These are phyloP conservation scores for Hygrocybe coccinea DNA, from an alignment of 768 basidiomycete species.

Conservation along the genomic window DNA sequence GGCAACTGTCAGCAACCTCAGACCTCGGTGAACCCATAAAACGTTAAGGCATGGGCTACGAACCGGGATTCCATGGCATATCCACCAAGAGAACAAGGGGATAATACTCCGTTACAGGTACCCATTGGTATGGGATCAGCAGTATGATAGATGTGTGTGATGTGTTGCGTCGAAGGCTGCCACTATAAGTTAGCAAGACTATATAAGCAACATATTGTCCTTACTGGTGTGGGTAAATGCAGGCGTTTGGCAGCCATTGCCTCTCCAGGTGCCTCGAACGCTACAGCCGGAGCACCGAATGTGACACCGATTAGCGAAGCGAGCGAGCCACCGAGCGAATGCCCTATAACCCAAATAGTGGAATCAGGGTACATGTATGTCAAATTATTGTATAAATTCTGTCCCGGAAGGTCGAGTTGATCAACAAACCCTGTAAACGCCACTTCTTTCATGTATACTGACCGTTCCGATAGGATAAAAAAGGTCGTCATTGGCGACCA, in stretches of 20 bases:
- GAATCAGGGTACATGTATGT: constrained; percentile 88
- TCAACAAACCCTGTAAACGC: neutral
- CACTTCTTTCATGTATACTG: constrained; percentile 29
- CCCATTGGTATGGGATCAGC: constrained; percentile 95
- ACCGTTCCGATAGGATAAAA: constrained; percentile 92
- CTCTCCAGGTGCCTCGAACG: constrained; percentile 90
- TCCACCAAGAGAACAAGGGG: constrained; percentile 80
- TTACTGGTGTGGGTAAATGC: constrained; percentile 81
- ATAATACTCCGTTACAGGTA: constrained; percentile 75
- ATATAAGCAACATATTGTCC: constrained; percentile 14
- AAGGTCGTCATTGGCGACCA: constrained; percentile 66
- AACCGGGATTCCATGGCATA: constrained; percentile 81
- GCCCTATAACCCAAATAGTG: constrained; percentile 83
- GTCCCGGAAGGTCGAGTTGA: constrained; percentile 10
- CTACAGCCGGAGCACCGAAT: constrained; percentile 82
- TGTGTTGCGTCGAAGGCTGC: constrained; percentile 68
- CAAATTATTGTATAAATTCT: constrained; percentile 94
- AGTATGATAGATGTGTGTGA: constrained; percentile 90
- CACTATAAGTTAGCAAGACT: neutral
- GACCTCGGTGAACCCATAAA: neutral
- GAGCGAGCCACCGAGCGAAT: constrained; percentile 68
- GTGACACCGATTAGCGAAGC: constrained; percentile 81
- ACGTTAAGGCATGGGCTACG: neutral
- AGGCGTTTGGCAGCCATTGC: constrained; percentile 70
- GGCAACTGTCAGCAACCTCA: constrained; percentile 52